These are phyloP conservation scores for Marchantia polymorpha DNA, from an alignment of 225 moss, liverwort and hornwort species.

Conservation along the genomic window DNA sequence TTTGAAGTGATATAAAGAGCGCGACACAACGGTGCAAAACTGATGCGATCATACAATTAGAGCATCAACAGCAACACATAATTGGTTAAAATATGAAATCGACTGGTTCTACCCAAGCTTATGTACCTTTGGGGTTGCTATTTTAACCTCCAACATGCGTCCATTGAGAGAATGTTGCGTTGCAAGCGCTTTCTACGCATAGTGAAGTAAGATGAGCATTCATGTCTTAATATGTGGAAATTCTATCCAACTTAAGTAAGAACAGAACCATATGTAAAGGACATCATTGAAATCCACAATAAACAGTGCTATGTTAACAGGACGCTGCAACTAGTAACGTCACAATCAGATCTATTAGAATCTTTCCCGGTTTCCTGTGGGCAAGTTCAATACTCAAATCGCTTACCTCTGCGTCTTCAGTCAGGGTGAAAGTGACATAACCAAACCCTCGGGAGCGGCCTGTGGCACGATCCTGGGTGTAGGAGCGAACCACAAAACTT, in stretches of 20 bases:
- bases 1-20: background rate
- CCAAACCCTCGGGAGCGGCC: conserved; percentile 93
- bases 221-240: background rate
- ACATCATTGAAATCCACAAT: background rate
- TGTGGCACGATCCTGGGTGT: conserved; percentile 75
- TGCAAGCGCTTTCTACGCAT: conserved; percentile 79
- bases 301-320: background rate
- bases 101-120: background rate
- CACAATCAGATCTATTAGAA: background rate
- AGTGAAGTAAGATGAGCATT: background rate
- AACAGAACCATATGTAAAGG: background rate
- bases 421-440: conserved; percentile 76
- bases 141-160: conserved; percentile 90
- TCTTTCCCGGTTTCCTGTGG: background rate
- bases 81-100: too few relatives aligned
- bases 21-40: background rate
- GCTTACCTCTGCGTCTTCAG: conserved; percentile 83
- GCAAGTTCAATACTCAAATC: background rate
- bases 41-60: background rate
- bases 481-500: background rate
- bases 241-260: background rate
- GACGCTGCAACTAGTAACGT: background rate
- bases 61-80: background rate
- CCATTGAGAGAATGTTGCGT: conserved; percentile 87
- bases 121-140: conserved; percentile 84